Evolutionary conservation across 1,284 basidiomycete species (phyloP).

Genomic region (Trichosporon sp.): DNA sequence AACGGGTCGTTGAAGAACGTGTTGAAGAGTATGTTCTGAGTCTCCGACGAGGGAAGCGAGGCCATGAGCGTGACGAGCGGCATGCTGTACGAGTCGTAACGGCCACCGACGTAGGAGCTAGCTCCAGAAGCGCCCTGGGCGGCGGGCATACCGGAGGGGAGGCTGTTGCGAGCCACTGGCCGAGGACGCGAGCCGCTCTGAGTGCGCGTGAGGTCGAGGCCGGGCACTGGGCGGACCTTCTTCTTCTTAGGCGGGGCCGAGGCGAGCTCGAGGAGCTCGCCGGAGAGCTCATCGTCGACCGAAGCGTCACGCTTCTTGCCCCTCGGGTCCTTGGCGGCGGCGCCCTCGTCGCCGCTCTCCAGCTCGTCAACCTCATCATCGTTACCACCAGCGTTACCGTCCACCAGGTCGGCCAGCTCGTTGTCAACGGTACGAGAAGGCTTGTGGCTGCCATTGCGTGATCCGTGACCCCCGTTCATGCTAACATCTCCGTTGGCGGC

Average conservation of each 20-base stretch:
- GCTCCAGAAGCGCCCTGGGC: background rate
- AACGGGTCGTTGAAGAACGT: constrained; percentile 52
- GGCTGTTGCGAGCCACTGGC: constrained; percentile 23
- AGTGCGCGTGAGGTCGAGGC: constrained; percentile 17
- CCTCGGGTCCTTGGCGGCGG: constrained; percentile 24
- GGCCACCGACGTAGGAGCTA: constrained; percentile 14
- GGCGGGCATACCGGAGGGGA: constrained; percentile 17
- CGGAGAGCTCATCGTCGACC: constrained; percentile 42
- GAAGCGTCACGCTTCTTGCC: constrained; percentile 40
- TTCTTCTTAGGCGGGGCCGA: constrained; percentile 49
- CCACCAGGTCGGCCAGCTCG: constrained; percentile 39
- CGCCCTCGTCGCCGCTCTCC: constrained; percentile 37
- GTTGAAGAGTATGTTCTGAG: constrained; percentile 47
- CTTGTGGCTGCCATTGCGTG: constrained; percentile 16
- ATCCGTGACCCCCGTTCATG: constrained; percentile 22
- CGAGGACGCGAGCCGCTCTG: constrained; percentile 22
- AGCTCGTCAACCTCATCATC: constrained; percentile 45
- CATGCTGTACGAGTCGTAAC: constrained; percentile 43
- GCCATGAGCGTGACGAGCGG: constrained; percentile 41
- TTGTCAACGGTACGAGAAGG: constrained; percentile 31
- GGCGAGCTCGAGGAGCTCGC: constrained; percentile 46
- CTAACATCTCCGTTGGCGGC: constrained; percentile 20
- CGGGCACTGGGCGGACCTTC: constrained; percentile 30
- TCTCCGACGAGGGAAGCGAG: constrained; percentile 46
- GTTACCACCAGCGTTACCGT: constrained; percentile 24